Base-by-base conservation (phyloP, 768 basidiomycete genomes). In the Boletus patriciae region DNA sequence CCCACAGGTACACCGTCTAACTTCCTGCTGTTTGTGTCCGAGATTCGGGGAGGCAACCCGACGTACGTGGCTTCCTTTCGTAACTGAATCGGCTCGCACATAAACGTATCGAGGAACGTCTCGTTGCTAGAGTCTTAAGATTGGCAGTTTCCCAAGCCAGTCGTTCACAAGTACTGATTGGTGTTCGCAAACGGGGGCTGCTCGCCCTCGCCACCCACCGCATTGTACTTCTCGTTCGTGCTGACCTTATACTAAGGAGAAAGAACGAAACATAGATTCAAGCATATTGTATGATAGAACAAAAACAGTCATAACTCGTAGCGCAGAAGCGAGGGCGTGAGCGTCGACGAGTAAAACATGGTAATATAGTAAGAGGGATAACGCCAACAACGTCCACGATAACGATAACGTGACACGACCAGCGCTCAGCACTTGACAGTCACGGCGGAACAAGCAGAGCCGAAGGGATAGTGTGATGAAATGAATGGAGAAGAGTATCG, bases 181-280 rank as follows among this genome's bases (percentile, higher is more conserved):
- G 21, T 19, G 31, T 48, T 21, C 10, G 16, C 16, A 3, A 19
- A 23, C 33, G 18, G 23, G 6, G 3, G 46, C 15, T 16, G 16
- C 36, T 36, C 34, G 6, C 34, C 34, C 5, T 36, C 18, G 18
- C 18, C 6, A 19, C 7, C 16, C 36, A 27, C 11, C 29, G n/a
- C 13, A 23, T 4, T 21, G 19, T 23, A 8, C 6, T 36, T 29
- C 5, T 21, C 6, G 7, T 21, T 31, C 29, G 29, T 29, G 27
- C 11, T 31, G 27, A 27, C 36, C 34, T 15, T 43, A 25, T 25
- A 43, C 21, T 10, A 31, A n/a, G 9, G 37, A 46, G 16, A 50
- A 43, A 18, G 10, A 52, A 44, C 10, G 41, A 48, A 57, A 42
- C 31, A 45, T 70, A 54, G 40, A 68, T 70, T 67, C 58, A 55